Evolutionary conservation across 2,329 filamentous ascomycete species (phyloP), one percentile per base, ranked within the genome.

Genomic region (Fusarium sp.): DNA sequence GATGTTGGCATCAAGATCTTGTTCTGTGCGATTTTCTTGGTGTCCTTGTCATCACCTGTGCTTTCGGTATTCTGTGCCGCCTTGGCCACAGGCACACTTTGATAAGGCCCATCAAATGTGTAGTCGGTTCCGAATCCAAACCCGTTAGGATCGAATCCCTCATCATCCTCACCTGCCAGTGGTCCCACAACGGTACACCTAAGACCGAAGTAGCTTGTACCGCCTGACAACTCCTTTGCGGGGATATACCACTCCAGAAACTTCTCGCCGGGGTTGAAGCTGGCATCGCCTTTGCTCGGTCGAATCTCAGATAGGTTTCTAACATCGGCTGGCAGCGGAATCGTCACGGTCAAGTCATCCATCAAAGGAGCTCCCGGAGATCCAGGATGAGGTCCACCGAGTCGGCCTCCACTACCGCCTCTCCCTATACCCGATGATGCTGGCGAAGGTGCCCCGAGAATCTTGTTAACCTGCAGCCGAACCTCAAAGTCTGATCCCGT

Each of bases 401-500:
- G 59, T 11, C 80, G 75, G 11, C 77, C 83, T 13, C 85, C 84
- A 56, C 81, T 77, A 6, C 79, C 80, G 49, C 84, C 80, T 68
- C 84, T 77, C 66, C 82, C 79, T 22, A 82, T 78, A 27, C 80
- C 81, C 3, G 81, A 73, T 10, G 76, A 74, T 27, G 76, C 74
- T 38, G 79, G 73, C 32, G 75, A 77, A 20, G 82, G 78, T 38
- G 80, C 79, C 27, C 82, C 79, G 66, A 93, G 91, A 29, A 91
- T 85, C 74, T 87, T 91, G 75, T 90, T 90, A 43, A 94, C 86
- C 63, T 90, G 88, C 25, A 97, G 80, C 53, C 92, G 87, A 49
- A 97, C 93, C 79, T 98, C 94, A 74, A 99, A 98, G 58, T 98
- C 96, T 8, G 91, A 88, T 2, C 93, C 94, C 1, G 83, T 84